Evolutionary conservation across 805 yeast genomes (phyloP), one percentile per base, ranked within the genome.

Genomic region (Hyphopichia homilentoma): DNA sequence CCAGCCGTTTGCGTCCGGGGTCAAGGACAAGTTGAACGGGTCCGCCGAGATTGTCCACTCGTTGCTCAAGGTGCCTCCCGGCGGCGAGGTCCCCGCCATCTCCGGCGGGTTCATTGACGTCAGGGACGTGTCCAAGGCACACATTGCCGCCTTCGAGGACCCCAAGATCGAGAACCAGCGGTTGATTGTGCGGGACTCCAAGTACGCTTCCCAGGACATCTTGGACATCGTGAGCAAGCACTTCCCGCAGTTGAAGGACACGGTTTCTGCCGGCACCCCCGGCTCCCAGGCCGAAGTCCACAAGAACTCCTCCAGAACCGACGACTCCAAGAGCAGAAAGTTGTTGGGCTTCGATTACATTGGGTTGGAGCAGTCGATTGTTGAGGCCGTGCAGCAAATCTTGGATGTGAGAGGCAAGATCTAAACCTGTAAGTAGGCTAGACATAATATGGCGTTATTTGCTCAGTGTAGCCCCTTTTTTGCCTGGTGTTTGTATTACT

Each of bases 111-210:
- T 41, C 18, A 48, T 46, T 4, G 61, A 57, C 33, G 67, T 60
- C 21, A 54, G 58, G 31, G 59, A 63, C 32, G 40, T 56, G 8
- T 48, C 47, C 3, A 55, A 48, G 18, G 67, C 61, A 1, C 69
- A 63, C 32, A 33, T 61, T 25, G 50, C 47, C 4, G 67, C 63
- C 0, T 35, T 59, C 19, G 64, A 59, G 30, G 37, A 46, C n/a
- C 48, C 45, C 6, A 34, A 40, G 2, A 40, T 50, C 8, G 29
- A 25, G 7, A 42, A 43, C 25, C 35, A 59, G 36, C 55, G 75
- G 30, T 37, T 37, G 11, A 16, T 37, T 11, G 16, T 26, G 18
- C 18, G 7, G 29, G 8, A 26, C 8, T 21, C 22, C 11, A 11
- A 34, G 12, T 45, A 39, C 31, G 30, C 36, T 15, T 14, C 34